Evolutionary conservation across 2,329 filamentous ascomycete species (phyloP).

Genomic region (Chaetoscypha palmicola): DNA sequence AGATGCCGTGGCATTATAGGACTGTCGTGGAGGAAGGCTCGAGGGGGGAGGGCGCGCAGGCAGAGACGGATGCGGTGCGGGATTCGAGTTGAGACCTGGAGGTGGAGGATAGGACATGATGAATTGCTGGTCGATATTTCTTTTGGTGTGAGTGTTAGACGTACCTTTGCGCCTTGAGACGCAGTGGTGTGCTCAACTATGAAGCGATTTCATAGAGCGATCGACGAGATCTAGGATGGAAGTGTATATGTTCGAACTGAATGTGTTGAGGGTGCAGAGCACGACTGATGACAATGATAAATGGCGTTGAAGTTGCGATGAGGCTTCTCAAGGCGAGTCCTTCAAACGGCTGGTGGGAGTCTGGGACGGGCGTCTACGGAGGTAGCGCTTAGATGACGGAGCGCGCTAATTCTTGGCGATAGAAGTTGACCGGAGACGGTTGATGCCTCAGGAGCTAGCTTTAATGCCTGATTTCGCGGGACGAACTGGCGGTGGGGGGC

Average conservation of each 20-base stretch:
- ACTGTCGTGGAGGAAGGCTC: constrained; percentile 16
- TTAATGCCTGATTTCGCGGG: constrained; percentile 11
- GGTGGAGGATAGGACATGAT: constrained; percentile 82
- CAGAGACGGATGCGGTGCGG: constrained; percentile 53
- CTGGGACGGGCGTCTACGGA: too few relatives aligned
- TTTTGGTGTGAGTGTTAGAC: constrained; percentile 29
- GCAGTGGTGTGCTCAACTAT: constrained; percentile 14
- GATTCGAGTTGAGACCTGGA: constrained; percentile 59
- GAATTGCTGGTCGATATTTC: constrained; percentile 38
- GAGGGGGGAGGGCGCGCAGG: constrained; percentile 70
- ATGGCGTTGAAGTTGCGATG: too few relatives aligned
- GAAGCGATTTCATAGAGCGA: too few relatives aligned
- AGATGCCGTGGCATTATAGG: constrained; percentile 23
- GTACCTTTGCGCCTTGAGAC: constrained; percentile 32
- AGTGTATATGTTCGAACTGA: background rate
- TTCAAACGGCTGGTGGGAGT: too few relatives aligned
- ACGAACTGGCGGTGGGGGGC: constrained; percentile 1
- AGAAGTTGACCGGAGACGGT: too few relatives aligned
- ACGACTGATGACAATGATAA: too few relatives aligned
- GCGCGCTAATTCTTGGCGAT: too few relatives aligned
- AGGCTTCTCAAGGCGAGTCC: too few relatives aligned
- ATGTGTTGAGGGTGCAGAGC: too few relatives aligned
- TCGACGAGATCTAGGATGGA: background rate
- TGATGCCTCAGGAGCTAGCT: too few relatives aligned
- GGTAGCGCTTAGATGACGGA: too few relatives aligned